phyloP scores from a whole-genome alignment of 768 basidiomycete genomes.

The Mycena vulgaris region DNA sequence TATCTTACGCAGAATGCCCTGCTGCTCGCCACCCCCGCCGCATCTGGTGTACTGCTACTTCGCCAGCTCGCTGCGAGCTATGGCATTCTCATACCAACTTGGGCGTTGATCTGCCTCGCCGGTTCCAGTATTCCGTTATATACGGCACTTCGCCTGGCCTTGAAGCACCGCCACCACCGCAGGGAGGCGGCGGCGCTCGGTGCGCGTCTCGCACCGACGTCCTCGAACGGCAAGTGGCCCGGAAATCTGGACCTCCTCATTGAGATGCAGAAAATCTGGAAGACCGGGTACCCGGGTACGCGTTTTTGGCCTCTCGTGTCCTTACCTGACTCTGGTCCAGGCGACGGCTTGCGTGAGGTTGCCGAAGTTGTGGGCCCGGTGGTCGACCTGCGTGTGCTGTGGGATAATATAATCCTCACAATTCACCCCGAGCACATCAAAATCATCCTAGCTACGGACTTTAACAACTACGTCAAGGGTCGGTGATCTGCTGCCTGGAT shows the following conservation, averaged over 20 bases:
- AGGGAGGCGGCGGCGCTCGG: conserved; percentile 61
- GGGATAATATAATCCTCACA: conserved; percentile 63
- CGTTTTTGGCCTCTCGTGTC: neutral
- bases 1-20: conserved; percentile 47
- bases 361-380: conserved; percentile 57
- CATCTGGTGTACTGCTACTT: conserved; percentile 39
- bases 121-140: conserved; percentile 52
- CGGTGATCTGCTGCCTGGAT: neutral
- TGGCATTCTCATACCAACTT: conserved; percentile 52
- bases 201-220: conserved; percentile 58
- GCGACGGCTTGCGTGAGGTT: conserved; percentile 57
- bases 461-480: conserved; percentile 75
- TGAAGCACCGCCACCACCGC: conserved; percentile 47
- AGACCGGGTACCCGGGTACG: conserved; percentile 71
- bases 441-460: conserved; percentile 69
- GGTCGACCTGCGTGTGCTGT: conserved; percentile 62
- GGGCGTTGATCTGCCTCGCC: conserved; percentile 52
- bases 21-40: conserved; percentile 37
- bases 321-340: conserved; percentile 44
- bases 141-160: conserved; percentile 48
- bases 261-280: conserved; percentile 46
- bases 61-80: conserved; percentile 37
- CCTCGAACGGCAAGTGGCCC: conserved; percentile 51
- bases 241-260: conserved; percentile 30
- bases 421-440: conserved; percentile 71